Evolutionary conservation across 2,329 filamentous ascomycete species (phyloP), one percentile per base, ranked within the genome.

Genomic region (Rhynchosporium graminicola): DNA sequence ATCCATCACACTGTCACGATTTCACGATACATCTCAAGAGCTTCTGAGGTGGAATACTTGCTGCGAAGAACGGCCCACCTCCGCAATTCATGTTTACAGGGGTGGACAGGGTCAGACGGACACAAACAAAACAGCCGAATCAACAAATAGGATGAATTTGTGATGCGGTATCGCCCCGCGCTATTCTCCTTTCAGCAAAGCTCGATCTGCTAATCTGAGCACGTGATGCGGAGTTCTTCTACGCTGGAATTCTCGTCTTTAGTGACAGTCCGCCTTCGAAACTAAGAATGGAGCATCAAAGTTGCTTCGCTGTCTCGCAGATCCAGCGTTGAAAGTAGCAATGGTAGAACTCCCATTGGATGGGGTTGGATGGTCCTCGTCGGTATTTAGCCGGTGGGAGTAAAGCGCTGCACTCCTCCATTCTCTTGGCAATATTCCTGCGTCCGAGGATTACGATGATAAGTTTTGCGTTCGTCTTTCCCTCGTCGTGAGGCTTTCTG

Each of bases 71-170:
- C 3, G 15, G 36, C 12, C 46, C 46, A 5, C 46, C 26, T 48
- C 46, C 46, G 28, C 46, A 48, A n/a, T n/a, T n/a, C 31, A 50
- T 31, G 36, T 50, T 15, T 48, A 13, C 26, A 48, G 8, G 12
- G 12, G 33, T 36, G 33, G 33, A 36, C 33, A 10, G 33, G 33
- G 33, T 10, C 33, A 29, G 31, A 12, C 13, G 15, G 31, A 38
- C 15, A 5, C 15, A 26, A 52, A 15, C 28, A 40, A 50, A 59
- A 51, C 33, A 51, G 36, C 42, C 31, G 33, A 42, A n/a, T 13
- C 29, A 20, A 20, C 57, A 46, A 59, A 59, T 59, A 31, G 57
- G 57, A 29, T 59, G 57, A 50, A 50, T 59, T 59, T 29, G 10
- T 28, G 12, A 13, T 31, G 29, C 15, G 2, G 4, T 33, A 52